Conservation (phyloP, 2,329 filamentous ascomycete genomes). For the Lasiodiplodia theobromae region DNA sequence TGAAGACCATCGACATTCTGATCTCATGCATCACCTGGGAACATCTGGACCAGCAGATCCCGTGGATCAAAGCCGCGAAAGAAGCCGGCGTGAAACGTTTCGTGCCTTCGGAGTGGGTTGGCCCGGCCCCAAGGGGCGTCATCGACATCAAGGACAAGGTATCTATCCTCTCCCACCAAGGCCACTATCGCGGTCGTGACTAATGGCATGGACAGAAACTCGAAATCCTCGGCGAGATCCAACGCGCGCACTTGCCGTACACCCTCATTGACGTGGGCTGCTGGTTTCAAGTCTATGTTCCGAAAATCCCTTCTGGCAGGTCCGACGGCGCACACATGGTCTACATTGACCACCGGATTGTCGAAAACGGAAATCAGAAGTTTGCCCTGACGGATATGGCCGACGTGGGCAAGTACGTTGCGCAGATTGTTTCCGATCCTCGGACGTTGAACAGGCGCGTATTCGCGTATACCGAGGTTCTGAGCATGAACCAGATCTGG, state of each 20-base stretch:
- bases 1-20: not conserved
- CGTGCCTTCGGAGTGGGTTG: not conserved
- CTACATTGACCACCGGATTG: no score
- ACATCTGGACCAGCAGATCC: not conserved
- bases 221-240: constrained; percentile 58
- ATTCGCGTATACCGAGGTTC: constrained; percentile 57
- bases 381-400: constrained; percentile 57
- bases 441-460: constrained; percentile 63
- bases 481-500: constrained; percentile 56
- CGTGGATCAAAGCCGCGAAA: not conserved
- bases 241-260: constrained; percentile 58
- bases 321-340: no score
- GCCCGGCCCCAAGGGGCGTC: not conserved
- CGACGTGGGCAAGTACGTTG: constrained; percentile 62
- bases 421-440: constrained; percentile 58
- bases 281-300: constrained; percentile 60
- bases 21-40: not conserved
- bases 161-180: not conserved
- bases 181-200: not conserved
- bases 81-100: not conserved
- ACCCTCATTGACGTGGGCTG: constrained; percentile 65
- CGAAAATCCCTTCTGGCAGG: no score
- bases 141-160: not conserved
- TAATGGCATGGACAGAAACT: constrained; percentile 53
- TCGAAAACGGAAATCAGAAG: constrained; percentile 47